These are phyloP conservation scores for Musa beccarii DNA, from an alignment of 176 grass and related monocot genomes.

Conservation along the genomic window DNA sequence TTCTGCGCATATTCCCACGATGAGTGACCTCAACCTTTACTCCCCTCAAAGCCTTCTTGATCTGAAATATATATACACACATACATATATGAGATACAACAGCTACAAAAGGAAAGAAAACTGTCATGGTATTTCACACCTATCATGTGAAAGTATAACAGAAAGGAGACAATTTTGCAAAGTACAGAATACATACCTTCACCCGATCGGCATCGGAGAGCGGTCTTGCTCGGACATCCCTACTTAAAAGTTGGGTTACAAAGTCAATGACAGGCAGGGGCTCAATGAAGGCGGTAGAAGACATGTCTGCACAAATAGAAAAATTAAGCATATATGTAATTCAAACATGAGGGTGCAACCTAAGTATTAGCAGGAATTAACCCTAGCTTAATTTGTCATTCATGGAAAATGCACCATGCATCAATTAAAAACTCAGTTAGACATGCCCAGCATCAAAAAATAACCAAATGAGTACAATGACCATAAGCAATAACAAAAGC, in stretches of 20 bases:
- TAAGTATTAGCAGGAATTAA: too few species aligned
- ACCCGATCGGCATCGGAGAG: constrained; percentile 82
- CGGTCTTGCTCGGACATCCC: constrained; percentile 46
- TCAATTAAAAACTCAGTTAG: background rate
- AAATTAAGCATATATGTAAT: too few species aligned
- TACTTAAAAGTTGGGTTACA: constrained; percentile 60
- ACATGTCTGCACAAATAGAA: constrained; percentile 64
- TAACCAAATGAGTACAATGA: background rate
- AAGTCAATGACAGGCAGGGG: constrained; percentile 70
- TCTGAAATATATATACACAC: constrained; percentile 31
- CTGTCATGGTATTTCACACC: background rate
- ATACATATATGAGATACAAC: constrained; percentile 4
- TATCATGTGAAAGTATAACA: background rate
- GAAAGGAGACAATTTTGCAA: background rate
- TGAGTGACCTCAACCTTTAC: constrained; percentile 96
- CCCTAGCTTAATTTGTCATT: too few species aligned
- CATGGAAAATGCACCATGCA: background rate
- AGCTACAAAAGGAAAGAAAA: background rate
- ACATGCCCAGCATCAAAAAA: background rate
- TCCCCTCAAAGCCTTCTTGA: constrained; percentile 85
- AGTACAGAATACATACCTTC: constrained; percentile 38
- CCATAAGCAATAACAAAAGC: background rate
- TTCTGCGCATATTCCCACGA: constrained; percentile 91
- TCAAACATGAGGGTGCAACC: too few species aligned
- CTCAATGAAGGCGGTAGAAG: constrained; percentile 89